Evolutionary conservation across 139 green algal genomes (phyloP).

Genomic region (Coelastrella sp.): DNA sequence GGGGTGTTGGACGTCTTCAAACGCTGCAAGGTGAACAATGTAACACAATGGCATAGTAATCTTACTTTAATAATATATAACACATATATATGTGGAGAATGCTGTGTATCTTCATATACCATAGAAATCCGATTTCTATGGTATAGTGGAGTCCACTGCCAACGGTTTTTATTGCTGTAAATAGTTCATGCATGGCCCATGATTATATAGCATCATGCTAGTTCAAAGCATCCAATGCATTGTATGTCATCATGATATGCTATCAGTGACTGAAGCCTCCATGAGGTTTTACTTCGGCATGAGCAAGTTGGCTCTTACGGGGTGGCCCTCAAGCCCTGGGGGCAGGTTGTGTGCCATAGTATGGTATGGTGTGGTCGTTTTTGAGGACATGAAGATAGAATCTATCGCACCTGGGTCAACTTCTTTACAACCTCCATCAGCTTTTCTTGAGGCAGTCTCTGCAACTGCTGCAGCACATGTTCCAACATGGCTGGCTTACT

Average conservation of each 20-base stretch:
- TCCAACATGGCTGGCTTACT: neutral
- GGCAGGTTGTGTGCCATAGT: neutral
- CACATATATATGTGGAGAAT: neutral
- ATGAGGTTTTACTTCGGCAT: neutral
- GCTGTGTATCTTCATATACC: neutral
- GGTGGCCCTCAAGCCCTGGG: neutral
- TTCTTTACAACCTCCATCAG: constrained; percentile 23
- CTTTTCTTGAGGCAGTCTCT: constrained; percentile 5
- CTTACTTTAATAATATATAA: neutral
- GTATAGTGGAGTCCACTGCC: too few relatives aligned
- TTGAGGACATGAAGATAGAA: neutral
- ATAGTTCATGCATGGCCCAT: neutral
- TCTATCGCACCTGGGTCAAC: constrained; percentile 17
- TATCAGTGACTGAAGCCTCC: neutral
- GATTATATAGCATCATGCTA: neutral
- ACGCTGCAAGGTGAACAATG: neutral
- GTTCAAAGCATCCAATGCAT: neutral
- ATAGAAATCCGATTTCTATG: too few relatives aligned
- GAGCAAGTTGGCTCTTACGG: neutral
- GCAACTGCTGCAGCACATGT: constrained; percentile 6
- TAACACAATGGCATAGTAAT: neutral
- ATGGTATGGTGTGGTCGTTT: neutral
- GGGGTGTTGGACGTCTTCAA: neutral
- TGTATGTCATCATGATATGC: too few relatives aligned
- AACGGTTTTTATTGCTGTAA: neutral